These are phyloP conservation scores for Pyrenophora teres DNA, from an alignment of 2,329 filamentous ascomycete species.

Conservation along the genomic window DNA sequence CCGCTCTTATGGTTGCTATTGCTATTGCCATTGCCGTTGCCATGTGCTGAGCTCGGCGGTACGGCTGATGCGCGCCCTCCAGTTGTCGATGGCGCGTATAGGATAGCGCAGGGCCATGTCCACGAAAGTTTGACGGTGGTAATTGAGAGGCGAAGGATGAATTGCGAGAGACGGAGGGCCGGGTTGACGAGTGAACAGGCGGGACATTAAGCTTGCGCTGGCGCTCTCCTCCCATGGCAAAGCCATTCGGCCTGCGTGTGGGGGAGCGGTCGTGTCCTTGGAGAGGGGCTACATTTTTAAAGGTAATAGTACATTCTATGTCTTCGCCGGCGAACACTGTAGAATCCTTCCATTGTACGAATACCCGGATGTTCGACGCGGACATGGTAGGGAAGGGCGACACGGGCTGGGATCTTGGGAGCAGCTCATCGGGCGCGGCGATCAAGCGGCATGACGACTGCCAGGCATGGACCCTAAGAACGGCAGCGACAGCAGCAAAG, in stretches of 20 bases:
- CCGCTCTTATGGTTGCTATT: slow-evolving; percentile 31
- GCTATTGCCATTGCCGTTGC: slow-evolving; percentile 5
- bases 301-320: slow-evolving; percentile 93
- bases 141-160: slow-evolving; percentile 42
- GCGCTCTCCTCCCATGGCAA: slow-evolving; percentile 41
- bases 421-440: slow-evolving; percentile 40
- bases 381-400: slow-evolving; percentile 39
- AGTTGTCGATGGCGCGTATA: slow-evolving; percentile 52
- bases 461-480: slow-evolving; percentile 11
- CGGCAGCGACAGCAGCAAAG: slow-evolving; percentile 9
- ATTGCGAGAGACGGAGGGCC: slow-evolving; percentile 43
- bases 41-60: slow-evolving; percentile 24
- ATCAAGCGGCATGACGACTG: slow-evolving; percentile 36
- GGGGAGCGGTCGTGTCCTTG: slow-evolving; percentile 40
- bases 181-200: slow-evolving; percentile 43
- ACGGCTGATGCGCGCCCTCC: slow-evolving; percentile 35
- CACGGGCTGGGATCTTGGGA: slow-evolving; percentile 32
- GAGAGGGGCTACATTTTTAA: slow-evolving; percentile 78
- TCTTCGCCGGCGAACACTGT: slow-evolving; percentile 97
- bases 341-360: slow-evolving; percentile 91
- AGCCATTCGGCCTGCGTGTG: slow-evolving; percentile 44
- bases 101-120: slow-evolving; percentile 72
- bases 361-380: slow-evolving; percentile 80
- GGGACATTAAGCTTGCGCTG: slow-evolving; percentile 49
- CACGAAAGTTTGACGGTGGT: slow-evolving; percentile 49